These are phyloP conservation scores for Conoideocrella luteorostrata DNA, from an alignment of 2,329 filamentous ascomycete genomes.

Conservation along the genomic window DNA sequence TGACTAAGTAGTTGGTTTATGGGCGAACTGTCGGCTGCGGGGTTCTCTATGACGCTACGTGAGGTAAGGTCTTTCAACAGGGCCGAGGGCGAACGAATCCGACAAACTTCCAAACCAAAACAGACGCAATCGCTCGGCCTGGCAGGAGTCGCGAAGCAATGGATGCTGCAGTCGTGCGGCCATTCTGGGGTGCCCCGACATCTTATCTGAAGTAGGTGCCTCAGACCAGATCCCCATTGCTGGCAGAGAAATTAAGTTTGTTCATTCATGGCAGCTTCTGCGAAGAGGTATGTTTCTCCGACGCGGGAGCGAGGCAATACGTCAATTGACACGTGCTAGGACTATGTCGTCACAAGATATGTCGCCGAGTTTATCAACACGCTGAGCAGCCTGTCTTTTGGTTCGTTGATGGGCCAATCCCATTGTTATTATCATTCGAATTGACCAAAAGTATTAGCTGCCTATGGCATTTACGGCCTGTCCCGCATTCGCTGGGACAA, in stretches of 20 bases:
- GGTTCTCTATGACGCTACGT: too few species aligned
- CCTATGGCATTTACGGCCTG: slow-evolving; percentile 33
- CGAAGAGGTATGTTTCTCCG: slow-evolving; percentile 19
- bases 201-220: slow-evolving; percentile 24
- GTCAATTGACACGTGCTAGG: slow-evolving; percentile 13
- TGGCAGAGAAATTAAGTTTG: background rate
- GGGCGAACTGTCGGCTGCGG: too few species aligned
- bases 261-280: slow-evolving; percentile 18
- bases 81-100: too few species aligned
- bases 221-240: accelerated
- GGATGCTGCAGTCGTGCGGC: slow-evolving; percentile 3
- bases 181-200: slow-evolving; percentile 25
- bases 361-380: slow-evolving; percentile 40
- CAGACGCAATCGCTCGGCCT: too few species aligned
- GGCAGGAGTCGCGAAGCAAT: background rate
- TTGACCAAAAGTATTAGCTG: slow-evolving; percentile 20
- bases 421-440: slow-evolving; percentile 7
- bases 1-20: too few species aligned
- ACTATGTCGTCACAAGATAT: slow-evolving; percentile 35
- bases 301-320: background rate
- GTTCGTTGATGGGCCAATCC: slow-evolving; percentile 11
- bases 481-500: slow-evolving; percentile 12
- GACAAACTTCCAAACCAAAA: too few species aligned
- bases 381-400: slow-evolving; percentile 32
- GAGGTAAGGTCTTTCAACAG: too few species aligned